These are phyloP conservation scores for Acmispon strigosus DNA, from an alignment of 306 rosid genomes.

Conservation along the genomic window DNA sequence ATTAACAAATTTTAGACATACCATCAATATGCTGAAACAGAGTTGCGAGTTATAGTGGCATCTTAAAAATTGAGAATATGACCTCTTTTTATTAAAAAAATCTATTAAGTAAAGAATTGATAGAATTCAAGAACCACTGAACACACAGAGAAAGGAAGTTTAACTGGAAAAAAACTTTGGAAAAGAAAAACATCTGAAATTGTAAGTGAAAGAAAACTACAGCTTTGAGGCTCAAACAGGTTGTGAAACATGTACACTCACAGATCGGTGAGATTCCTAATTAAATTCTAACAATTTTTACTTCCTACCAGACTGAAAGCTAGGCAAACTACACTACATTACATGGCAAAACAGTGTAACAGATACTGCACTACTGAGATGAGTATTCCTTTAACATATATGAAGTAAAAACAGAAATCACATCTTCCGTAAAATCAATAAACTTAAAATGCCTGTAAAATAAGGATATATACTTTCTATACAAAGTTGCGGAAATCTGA, in stretches of 20 bases:
- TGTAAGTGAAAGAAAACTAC: neutral
- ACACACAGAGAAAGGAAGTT: neutral
- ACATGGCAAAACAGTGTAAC: neutral
- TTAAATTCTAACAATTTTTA: neutral
- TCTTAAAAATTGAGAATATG: conserved; percentile 2
- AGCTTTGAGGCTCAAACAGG: neutral
- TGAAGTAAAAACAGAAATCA: neutral
- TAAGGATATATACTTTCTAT: conserved; percentile 52
- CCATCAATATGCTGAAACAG: neutral
- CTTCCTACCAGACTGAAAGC: neutral
- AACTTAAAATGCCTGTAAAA: conserved; percentile 14
- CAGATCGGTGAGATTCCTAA: neutral
- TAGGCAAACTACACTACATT: neutral
- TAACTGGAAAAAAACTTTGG: neutral
- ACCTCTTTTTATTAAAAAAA: neutral
- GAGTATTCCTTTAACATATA: neutral
- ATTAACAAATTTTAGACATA: neutral
- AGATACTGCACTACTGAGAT: neutral
- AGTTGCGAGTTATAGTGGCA: neutral
- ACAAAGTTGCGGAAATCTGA: conserved; percentile 54
- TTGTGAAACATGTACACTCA: neutral
- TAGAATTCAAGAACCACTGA: neutral
- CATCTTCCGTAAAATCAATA: neutral
- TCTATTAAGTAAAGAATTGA: neutral
- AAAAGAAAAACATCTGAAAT: neutral